Conservation (phyloP, 257 asterid species). For the Ophiorrhiza pumila region DNA sequence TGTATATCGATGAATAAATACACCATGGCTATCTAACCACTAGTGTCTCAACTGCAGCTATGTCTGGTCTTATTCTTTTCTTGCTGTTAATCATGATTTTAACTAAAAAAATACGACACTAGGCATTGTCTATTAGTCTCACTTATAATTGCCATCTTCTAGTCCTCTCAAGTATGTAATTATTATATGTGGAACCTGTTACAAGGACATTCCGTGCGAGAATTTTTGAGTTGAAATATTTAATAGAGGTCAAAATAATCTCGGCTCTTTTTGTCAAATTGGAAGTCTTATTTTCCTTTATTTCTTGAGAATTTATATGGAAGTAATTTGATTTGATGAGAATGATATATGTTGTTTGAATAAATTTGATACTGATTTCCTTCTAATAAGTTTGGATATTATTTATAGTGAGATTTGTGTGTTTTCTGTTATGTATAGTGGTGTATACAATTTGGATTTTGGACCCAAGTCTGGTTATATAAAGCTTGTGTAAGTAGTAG, state of each 20-base stretch:
- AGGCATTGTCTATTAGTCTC: background rate
- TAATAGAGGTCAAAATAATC: background rate
- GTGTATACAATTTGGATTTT: background rate
- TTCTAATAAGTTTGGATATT: background rate
- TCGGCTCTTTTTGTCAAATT: background rate
- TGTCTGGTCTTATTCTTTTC: too few relatives aligned
- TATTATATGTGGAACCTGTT: background rate
- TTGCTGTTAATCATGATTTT: background rate
- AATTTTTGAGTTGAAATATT: background rate
- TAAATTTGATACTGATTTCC: background rate
- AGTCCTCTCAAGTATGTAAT: background rate
- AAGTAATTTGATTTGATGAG: background rate
- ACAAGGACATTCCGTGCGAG: background rate
- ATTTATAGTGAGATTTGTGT: background rate
- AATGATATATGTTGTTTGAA: background rate
- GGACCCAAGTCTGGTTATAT: too few relatives aligned
- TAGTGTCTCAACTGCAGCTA: background rate
- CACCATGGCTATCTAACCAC: background rate
- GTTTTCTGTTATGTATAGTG: background rate
- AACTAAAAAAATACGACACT: background rate
- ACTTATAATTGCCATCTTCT: background rate
- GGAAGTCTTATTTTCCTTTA: background rate
- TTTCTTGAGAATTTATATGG: background rate
- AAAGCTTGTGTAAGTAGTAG: background rate
- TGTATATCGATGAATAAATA: background rate